Conservation (phyloP, 2,329 filamentous ascomycete genomes). For the Cladophialophora exuberans region DNA sequence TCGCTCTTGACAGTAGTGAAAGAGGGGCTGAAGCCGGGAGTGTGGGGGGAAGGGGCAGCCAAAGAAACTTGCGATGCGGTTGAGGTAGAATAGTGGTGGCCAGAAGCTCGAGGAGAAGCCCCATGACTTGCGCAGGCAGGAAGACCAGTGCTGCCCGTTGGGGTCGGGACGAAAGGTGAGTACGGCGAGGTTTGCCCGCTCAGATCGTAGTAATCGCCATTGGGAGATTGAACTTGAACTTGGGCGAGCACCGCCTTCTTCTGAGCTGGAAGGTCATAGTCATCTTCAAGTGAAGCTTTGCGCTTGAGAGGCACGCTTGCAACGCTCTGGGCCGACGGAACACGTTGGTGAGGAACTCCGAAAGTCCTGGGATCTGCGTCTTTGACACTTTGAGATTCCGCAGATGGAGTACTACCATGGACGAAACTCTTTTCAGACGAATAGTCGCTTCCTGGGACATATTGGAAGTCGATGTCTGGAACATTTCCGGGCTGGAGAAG, state of each 20-base stretch:
- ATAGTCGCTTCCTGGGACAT: conserved; percentile 12
- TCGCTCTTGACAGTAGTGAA: conserved; percentile 51
- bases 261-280: conserved; percentile 50
- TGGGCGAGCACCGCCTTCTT: conserved; percentile 54
- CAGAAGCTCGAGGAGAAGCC: conserved; percentile 46
- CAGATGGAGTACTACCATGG: conserved; percentile 4
- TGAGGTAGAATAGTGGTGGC: conserved; percentile 48
- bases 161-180: conserved; percentile 56
- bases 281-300: conserved; percentile 45
- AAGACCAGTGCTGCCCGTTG: conserved; percentile 46
- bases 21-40: conserved; percentile 51
- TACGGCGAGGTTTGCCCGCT: conserved; percentile 52
- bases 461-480: conserved; percentile 24
- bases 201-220: conserved; percentile 57
- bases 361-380: conserved; percentile 12
- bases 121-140: conserved; percentile 42
- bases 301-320: conserved; percentile 22
- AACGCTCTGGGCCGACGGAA: conserved; percentile 16
- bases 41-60: conserved; percentile 54
- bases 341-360: conserved; percentile 16
- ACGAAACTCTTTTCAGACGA: conserved; percentile 17
- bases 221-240: conserved; percentile 49
- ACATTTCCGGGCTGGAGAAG: conserved; percentile 26
- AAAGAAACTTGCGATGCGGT: conserved; percentile 47
- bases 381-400: conserved; percentile 10